Evolutionary conservation across 441 rosid species (phyloP).

Genomic region (Melastoma candidum): DNA sequence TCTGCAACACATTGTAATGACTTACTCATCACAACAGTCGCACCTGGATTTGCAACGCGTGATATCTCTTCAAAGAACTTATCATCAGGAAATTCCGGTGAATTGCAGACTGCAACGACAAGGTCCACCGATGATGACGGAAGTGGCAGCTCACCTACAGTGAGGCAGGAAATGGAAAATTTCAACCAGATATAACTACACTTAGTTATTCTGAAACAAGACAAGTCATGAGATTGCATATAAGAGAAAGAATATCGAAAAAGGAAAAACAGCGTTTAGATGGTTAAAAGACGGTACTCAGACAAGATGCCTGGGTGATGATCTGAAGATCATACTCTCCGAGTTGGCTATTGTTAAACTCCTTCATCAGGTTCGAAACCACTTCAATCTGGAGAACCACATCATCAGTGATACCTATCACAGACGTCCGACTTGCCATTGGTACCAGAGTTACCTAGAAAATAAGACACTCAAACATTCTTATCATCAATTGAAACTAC

Average conservation of each 20-base stretch:
- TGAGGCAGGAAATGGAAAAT: conserved; percentile 8
- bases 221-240: too few species aligned
- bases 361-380: conserved; percentile 30
- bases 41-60: conserved; percentile 68
- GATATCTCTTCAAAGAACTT: conserved; percentile 37
- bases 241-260: too few species aligned
- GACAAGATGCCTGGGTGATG: conserved; percentile 56
- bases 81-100: conserved; percentile 46
- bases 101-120: conserved; percentile 33
- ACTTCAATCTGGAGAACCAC: conserved; percentile 28
- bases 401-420: conserved; percentile 37
- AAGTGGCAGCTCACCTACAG: conserved; percentile 55
- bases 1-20: conserved; percentile 22
- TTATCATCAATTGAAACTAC: too few species aligned
- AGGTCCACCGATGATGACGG: conserved; percentile 49
- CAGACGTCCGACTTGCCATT: conserved; percentile 14
- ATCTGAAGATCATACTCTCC: conserved; percentile 44
- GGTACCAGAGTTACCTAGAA: conserved; percentile 15
- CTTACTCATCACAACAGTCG: conserved; percentile 37
- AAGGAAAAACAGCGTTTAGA: not conserved
- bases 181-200: not conserved
- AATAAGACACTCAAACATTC: too few species aligned
- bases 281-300: conserved; percentile 27
- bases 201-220: too few species aligned
- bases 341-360: conserved; percentile 24